These are phyloP conservation scores for Salix brachista DNA, from an alignment of 345 rosid species.

Conservation along the genomic window DNA sequence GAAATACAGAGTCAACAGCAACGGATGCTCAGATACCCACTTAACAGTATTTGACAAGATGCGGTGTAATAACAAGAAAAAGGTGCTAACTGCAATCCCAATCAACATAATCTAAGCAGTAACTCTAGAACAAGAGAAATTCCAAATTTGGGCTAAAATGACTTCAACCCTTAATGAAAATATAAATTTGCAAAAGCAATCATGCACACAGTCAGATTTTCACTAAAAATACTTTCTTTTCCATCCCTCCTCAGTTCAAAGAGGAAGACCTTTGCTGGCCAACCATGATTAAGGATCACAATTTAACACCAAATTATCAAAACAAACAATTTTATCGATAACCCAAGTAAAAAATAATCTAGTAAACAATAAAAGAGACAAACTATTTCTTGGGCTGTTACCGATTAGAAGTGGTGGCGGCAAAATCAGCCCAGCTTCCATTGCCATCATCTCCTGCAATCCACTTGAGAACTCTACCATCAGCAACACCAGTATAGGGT, in stretches of 20 bases:
- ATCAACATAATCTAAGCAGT: not conserved
- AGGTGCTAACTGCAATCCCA: not conserved
- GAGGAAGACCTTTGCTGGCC: too few species aligned
- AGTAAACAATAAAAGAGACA: not conserved
- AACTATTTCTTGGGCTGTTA: not conserved
- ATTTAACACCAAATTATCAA: too few species aligned
- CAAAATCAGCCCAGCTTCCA: slow-evolving; percentile 17
- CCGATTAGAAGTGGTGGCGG: slow-evolving; percentile 20
- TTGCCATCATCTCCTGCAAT: not conserved
- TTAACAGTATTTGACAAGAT: not conserved
- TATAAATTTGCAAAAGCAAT: not conserved
- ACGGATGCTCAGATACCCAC: too few species aligned
- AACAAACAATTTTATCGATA: too few species aligned
- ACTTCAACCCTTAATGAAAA: not conserved
- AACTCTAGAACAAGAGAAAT: too few species aligned
- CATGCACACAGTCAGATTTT: too few species aligned
- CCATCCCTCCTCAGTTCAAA: too few species aligned
- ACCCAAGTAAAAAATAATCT: not conserved
- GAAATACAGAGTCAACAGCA: too few species aligned
- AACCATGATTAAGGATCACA: too few species aligned
- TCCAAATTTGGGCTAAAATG: not conserved
- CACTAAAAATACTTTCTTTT: too few species aligned
- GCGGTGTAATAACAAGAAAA: not conserved
- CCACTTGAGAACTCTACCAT: slow-evolving; percentile 52
- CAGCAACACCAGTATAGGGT: slow-evolving; percentile 65